Percentiles rank a stretch among this genome's conserved stretches.
Evolutionary conservation across 164 flowering plant species (phyloP).

Genomic region (Buxus sempervirens): DNA sequence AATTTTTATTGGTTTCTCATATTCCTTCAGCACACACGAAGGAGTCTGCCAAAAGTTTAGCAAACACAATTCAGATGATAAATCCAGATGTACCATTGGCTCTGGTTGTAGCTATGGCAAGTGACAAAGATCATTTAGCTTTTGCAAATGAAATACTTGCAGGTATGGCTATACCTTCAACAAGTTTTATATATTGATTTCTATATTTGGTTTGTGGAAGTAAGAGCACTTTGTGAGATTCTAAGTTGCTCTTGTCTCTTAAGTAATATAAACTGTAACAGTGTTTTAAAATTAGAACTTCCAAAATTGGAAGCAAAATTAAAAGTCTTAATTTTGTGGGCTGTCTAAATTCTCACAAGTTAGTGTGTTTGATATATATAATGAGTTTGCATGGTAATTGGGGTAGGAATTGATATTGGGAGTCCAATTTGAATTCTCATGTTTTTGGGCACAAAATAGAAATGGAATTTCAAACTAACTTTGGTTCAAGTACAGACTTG

Average conservation of each 20-base stretch:
- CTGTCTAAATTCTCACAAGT: too few species aligned
- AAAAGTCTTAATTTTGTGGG: too few species aligned
- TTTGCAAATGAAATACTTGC: constrained; percentile 76
- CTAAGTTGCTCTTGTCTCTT: not conserved
- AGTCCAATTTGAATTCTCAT: too few species aligned
- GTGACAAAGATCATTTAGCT: constrained; percentile 50
- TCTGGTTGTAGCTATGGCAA: constrained; percentile 73
- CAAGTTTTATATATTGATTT: too few species aligned
- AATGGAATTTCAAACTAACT: too few species aligned
- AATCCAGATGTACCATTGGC: constrained; percentile 47
- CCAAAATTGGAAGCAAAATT: too few species aligned
- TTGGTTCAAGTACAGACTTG: too few species aligned
- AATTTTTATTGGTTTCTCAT: not conserved
- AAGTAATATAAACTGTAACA: not conserved
- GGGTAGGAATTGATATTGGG: too few species aligned
- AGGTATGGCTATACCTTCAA: constrained; percentile 30
- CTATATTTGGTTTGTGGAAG: not conserved
- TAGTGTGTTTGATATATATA: too few species aligned
- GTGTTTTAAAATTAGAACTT: too few species aligned
- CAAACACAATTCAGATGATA: constrained; percentile 47
- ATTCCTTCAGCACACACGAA: constrained; percentile 69
- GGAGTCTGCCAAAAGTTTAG: constrained; percentile 76
- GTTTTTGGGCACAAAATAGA: too few species aligned
- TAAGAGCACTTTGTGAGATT: not conserved
- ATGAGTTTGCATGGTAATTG: too few species aligned